phyloP scores from a whole-genome alignment of 176 grass and related monocot species.

The Eragrostis nindensis region DNA sequence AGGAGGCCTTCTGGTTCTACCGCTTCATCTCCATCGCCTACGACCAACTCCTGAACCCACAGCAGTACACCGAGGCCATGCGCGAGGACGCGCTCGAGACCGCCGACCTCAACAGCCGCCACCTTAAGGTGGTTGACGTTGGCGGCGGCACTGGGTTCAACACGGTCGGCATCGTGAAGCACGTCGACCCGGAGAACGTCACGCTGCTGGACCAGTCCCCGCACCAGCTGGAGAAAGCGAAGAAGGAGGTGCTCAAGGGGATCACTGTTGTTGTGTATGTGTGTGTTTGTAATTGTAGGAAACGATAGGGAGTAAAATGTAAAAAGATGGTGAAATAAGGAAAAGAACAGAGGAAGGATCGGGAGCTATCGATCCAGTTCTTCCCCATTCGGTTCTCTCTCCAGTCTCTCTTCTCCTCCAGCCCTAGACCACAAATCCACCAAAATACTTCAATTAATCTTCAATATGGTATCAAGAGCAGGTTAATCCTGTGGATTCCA shows the following conservation, averaged over 20 bases:
- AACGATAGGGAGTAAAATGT: too few relatives aligned
- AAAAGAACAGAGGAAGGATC: too few relatives aligned
- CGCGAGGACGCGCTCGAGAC: constrained; percentile 80
- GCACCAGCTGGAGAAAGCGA: constrained; percentile 73
- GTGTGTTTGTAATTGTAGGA: too few relatives aligned
- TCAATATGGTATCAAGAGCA: too few relatives aligned
- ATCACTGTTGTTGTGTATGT: too few relatives aligned
- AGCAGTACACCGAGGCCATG: constrained; percentile 96
- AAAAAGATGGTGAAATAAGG: too few relatives aligned
- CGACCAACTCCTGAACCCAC: constrained; percentile 85
- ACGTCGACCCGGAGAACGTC: constrained; percentile 65
- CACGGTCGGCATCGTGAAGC: constrained; percentile 82
- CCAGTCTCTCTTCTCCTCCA: too few relatives aligned
- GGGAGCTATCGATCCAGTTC: too few relatives aligned
- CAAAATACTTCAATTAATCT: too few relatives aligned
- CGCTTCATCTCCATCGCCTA: constrained; percentile 88
- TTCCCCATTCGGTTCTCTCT: too few relatives aligned
- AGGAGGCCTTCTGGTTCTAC: constrained; percentile 99
- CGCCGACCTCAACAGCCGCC: constrained; percentile 59
- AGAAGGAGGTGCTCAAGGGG: constrained; percentile 70
- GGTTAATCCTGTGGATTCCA: too few relatives aligned
- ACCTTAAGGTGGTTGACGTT: constrained; percentile 77
- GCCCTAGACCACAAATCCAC: too few relatives aligned
- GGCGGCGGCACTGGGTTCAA: constrained; percentile 79
- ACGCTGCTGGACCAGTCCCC: constrained; percentile 87